phyloP scores from a whole-genome alignment of 108 stramenopile genomes.

The Fistulifera pelliculosa region DNA sequence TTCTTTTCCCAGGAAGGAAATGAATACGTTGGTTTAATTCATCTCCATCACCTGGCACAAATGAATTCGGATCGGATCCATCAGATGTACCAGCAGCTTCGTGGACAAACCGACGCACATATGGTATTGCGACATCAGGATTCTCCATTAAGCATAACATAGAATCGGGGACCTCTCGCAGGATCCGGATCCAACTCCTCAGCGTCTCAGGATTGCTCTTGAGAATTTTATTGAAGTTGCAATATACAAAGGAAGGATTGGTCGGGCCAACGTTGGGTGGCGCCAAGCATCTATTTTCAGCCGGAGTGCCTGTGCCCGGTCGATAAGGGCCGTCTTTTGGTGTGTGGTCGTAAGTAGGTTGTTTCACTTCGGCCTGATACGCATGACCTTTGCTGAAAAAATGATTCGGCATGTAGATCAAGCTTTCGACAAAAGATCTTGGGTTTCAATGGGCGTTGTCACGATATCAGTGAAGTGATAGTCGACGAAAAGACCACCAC shows the following conservation, averaged over 20 bases:
- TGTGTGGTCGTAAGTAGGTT: slow-evolving; percentile 47
- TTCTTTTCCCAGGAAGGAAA: slow-evolving; percentile 76
- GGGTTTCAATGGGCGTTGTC: slow-evolving; percentile 30
- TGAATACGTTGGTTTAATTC: slow-evolving; percentile 54
- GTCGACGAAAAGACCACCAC: slow-evolving; percentile 73
- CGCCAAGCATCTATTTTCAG: slow-evolving; percentile 66
- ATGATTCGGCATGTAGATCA: slow-evolving; percentile 76
- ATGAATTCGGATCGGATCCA: slow-evolving; percentile 16
- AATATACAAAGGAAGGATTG: slow-evolving; percentile 60
- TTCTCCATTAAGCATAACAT: slow-evolving; percentile 76
- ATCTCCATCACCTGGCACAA: slow-evolving; percentile 41
- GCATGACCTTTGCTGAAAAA: slow-evolving; percentile 85
- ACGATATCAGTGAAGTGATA: slow-evolving; percentile 71
- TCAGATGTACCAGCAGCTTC: slow-evolving; percentile 37
- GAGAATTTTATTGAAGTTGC: slow-evolving; percentile 82
- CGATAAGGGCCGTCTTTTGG: slow-evolving; percentile 17
- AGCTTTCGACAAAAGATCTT: slow-evolving; percentile 69
- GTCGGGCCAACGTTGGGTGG: slow-evolving; percentile 15
- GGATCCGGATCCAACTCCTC: slow-evolving; percentile 67
- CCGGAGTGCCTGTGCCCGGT: slow-evolving; percentile 62
- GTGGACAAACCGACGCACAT: slow-evolving; percentile 56
- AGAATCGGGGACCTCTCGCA: slow-evolving; percentile 67
- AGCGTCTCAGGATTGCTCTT: slow-evolving; percentile 81
- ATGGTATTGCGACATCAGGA: slow-evolving; percentile 45
- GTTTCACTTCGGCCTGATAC: slow-evolving; percentile 49